phyloP scores from a whole-genome alignment of 495 filamentous ascomycete genomes.

The Xylaria acuta region DNA sequence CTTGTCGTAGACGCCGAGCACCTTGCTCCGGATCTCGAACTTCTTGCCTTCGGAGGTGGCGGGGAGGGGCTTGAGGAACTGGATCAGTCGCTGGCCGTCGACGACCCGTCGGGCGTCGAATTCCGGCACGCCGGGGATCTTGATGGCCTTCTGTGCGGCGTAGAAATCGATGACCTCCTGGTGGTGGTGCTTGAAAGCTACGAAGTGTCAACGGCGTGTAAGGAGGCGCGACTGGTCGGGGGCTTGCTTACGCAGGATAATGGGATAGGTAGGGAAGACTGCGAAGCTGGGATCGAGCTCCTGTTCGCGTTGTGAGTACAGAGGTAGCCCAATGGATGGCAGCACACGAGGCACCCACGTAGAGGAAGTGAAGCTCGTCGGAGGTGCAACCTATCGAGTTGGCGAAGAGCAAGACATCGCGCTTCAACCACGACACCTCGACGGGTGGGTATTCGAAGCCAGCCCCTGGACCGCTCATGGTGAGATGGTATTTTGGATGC shows the following conservation, averaged over 20 bases:
- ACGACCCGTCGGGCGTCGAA: constrained; percentile 78
- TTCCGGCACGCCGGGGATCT: constrained; percentile 77
- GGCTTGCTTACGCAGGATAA: constrained; percentile 71
- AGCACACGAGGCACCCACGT: constrained; percentile 57
- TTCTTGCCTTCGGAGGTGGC: constrained; percentile 70
- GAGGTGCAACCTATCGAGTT: constrained; percentile 82
- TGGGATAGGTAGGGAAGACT: constrained; percentile 86
- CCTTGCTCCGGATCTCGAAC: constrained; percentile 80
- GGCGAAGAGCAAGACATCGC: constrained; percentile 85
- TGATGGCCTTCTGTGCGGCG: constrained; percentile 60
- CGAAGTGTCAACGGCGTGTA: not conserved
- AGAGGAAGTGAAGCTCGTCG: constrained; percentile 92
- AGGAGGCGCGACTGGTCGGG: not conserved
- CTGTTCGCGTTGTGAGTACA: constrained; percentile 48
- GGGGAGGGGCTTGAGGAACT: constrained; percentile 79
- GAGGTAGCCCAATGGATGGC: not conserved
- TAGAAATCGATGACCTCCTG: constrained; percentile 90
- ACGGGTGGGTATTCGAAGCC: constrained; percentile 78
- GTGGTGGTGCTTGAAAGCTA: constrained; percentile 80
- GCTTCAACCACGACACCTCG: constrained; percentile 82
- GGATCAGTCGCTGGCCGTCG: constrained; percentile 84
- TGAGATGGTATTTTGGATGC: constrained; percentile 21
- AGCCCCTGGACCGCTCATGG: constrained; percentile 66
- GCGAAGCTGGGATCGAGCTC: constrained; percentile 83
- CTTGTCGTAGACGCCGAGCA: constrained; percentile 91